A percentile compares a stretch with the other conserved stretches of the same genome.
Conservation (phyloP, 805 yeast species). For the Candida endomychidarum region DNA sequence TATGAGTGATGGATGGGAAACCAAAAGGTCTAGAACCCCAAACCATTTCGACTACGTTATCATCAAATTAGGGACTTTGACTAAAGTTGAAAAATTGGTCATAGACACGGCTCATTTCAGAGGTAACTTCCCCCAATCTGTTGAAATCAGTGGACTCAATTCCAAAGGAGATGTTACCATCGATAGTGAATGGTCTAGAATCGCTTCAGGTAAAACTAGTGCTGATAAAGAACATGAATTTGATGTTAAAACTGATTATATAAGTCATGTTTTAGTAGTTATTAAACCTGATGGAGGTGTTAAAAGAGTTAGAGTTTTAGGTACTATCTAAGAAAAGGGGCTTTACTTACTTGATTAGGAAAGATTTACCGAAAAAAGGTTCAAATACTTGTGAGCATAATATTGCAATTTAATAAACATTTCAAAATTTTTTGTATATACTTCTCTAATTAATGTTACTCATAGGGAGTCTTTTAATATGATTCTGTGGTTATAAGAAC, state of each 20-base stretch:
- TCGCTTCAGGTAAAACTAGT: slow-evolving; percentile 74
- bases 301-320: slow-evolving; percentile 83
- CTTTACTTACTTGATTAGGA: slow-evolving; percentile 12
- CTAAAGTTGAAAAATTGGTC: slow-evolving; percentile 57
- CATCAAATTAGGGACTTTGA: slow-evolving; percentile 68
- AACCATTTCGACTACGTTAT: slow-evolving; percentile 94
- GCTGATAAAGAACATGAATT: slow-evolving; percentile 80
- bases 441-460: too few species aligned
- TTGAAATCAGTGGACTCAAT: slow-evolving; percentile 64
- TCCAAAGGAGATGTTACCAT: slow-evolving; percentile 38
- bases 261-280: slow-evolving; percentile 72
- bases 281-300: slow-evolving; percentile 98
- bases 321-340: slow-evolving; percentile 34
- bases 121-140: slow-evolving; percentile 89
- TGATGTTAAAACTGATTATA: slow-evolving; percentile 32
- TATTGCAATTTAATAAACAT: neutral
- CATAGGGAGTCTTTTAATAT: neutral
- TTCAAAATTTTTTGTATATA: too few species aligned
- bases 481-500: too few species aligned
- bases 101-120: slow-evolving; percentile 93
- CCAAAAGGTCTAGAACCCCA: slow-evolving; percentile 77
- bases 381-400: too few species aligned
- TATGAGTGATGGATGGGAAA: slow-evolving; percentile 99
- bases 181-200: slow-evolving; percentile 56
- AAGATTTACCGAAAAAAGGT: too few species aligned